phyloP scores from a whole-genome alignment of 768 basidiomycete genomes.

The Mycena filopes region DNA sequence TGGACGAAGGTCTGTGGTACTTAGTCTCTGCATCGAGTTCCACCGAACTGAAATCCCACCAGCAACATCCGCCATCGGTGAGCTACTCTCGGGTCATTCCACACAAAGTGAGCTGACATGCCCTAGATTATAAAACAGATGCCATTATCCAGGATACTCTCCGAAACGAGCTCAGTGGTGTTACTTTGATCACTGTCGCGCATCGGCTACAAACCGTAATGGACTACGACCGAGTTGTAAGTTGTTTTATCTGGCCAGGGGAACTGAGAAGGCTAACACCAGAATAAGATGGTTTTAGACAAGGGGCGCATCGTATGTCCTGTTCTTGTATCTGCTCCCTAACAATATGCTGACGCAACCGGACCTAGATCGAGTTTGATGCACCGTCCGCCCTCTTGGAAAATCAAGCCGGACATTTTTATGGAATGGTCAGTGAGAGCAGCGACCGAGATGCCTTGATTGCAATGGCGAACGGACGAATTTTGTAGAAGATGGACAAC shows the following conservation, averaged over 20 bases:
- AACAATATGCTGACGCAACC: background rate
- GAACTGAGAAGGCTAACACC: background rate
- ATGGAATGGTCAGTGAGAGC: slow-evolving; percentile 56
- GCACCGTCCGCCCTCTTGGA: slow-evolving; percentile 57
- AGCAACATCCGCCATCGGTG: slow-evolving; percentile 60
- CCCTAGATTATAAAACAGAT: slow-evolving; percentile 66
- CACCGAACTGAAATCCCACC: background rate
- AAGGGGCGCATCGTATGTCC: slow-evolving; percentile 1
- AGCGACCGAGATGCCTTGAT: slow-evolving; percentile 51
- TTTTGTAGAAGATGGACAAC: too few species aligned
- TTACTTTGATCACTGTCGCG: slow-evolving; percentile 68
- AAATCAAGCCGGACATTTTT: slow-evolving; percentile 52
- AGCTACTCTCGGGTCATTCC: too few species aligned
- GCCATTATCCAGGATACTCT: slow-evolving; percentile 66
- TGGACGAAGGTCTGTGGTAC: slow-evolving; percentile 59
- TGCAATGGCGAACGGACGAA: slow-evolving; percentile 40
- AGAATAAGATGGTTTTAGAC: background rate
- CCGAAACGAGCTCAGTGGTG: slow-evolving; percentile 52
- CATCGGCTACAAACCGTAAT: slow-evolving; percentile 69
- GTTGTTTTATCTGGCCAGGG: slow-evolving; percentile 8
- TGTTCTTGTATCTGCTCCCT: background rate
- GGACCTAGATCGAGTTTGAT: slow-evolving; percentile 59
- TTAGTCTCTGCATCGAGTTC: background rate
- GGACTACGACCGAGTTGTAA: slow-evolving; percentile 69
- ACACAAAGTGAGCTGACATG: slow-evolving; percentile 8